Evolutionary conservation across 495 filamentous ascomycete genomes (phyloP), one percentile per base, ranked within the genome.

Genomic region (Xylaria sp.): DNA sequence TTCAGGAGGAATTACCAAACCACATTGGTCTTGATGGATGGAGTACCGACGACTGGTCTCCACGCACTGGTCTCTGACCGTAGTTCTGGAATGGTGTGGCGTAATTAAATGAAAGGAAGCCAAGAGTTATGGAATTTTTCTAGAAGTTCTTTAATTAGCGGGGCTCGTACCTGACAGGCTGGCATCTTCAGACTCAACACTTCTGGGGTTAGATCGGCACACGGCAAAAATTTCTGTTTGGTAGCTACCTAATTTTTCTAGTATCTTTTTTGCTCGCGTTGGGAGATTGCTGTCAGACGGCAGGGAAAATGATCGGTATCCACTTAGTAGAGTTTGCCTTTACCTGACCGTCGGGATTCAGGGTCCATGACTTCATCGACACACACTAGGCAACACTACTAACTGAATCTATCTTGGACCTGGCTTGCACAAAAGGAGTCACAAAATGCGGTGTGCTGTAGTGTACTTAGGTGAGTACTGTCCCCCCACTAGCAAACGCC

Each of bases 371-470:
- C 66, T 59, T 68, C 66, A 68, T 68, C 21, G 29, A 40, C 21
- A 37, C 11, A 15, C 26, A 19, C 63, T 67, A 52, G 37, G 21
- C 19, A 61, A 43, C 3, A 21, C 35, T 41, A 24, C 58, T 61
- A 61, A 61, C 58, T 61, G 8, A 26, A 62, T 29, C 6, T 43
- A 43, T 29, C 59, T 43, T 31, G 24, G 21, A 14, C 62, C 44
- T 66, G n/a, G 24, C 15, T 35, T 50, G 41, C 5, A 43, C 15
- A 29, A 50, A 59, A 58, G n/a, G 66, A 62, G 67, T 69, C 67
- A 69, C 43, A 69, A 69, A 52, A 69, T 69, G 67, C 67, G 67
- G 67, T 69, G 67, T 69, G 31, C 11, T 62, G 40, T n/a, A 29
- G 40, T n/a, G 17, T 15, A 19, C 11, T 52, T 59, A n/a, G n/a